A percentile compares a stretch with the other conserved stretches of the same genome.
phyloP scores from a whole-genome alignment of 23 red algal genomes.

The Cyanidiococcus yangmingshanensis region DNA sequence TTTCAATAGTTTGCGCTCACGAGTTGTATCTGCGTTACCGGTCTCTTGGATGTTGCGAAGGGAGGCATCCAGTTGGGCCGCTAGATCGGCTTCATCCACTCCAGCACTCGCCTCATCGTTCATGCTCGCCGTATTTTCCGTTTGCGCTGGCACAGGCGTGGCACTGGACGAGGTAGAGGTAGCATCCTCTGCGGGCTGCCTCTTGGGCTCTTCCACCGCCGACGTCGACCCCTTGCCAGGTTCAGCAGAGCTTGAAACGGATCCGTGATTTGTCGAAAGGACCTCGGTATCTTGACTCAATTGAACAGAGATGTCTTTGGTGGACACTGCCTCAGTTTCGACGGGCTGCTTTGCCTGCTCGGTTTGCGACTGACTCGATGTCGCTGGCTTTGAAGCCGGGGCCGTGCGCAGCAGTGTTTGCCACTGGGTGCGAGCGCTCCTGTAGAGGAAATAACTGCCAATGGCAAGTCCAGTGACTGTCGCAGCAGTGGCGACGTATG shows the following conservation, averaged over 20 bases:
- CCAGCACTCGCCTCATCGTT: neutral
- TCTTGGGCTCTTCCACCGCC: neutral
- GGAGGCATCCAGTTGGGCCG: neutral
- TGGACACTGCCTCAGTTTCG: neutral
- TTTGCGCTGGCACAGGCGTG: neutral
- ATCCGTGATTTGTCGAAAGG: neutral
- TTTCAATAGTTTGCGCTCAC: constrained; percentile 16
- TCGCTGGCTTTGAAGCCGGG: neutral
- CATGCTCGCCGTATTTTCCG: neutral
- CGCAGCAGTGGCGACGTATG: neutral
- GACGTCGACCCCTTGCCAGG: neutral
- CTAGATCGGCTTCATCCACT: neutral
- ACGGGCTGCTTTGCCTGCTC: neutral
- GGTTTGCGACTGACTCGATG: neutral
- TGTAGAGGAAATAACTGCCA: neutral
- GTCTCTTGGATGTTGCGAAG: constrained; percentile 16
- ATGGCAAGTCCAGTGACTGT: neutral
- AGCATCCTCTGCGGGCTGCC: neutral
- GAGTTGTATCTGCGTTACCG: constrained; percentile 8
- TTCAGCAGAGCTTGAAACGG: neutral
- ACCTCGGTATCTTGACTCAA: neutral
- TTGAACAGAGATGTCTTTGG: too few species aligned
- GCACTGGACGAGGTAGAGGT: neutral
- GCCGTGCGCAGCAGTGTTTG: neutral
- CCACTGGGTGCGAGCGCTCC: neutral